Evolutionary conservation across 2,329 filamentous ascomycete genomes (phyloP), one percentile per base, ranked within the genome.

Genomic region (Stagonosporopsis cucurbitacearum): DNA sequence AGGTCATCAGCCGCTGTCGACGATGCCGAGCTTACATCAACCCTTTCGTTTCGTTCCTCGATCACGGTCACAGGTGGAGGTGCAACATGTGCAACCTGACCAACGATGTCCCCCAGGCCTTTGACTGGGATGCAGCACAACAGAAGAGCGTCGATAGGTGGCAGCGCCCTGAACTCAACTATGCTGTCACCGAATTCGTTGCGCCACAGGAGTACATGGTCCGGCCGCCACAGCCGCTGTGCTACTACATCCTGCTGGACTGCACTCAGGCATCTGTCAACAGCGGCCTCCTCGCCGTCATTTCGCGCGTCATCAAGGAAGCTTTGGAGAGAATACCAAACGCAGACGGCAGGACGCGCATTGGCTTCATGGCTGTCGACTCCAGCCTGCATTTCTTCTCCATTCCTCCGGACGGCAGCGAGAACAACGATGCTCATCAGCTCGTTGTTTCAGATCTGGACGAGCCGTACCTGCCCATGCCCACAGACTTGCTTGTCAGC

Each of bases 151-250:
- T 63, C 46, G 94, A 99, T 75, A 84, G 95, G 72, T 96, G 95
- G 90, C 88, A 96, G 75, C 85, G 95, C 67, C 85, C 92, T 35
- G 95, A 99, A 75, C 82, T 99, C 58, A 99, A 99, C 79, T 89
- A 97, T 73, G 86, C 92, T n/a, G 92, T 98, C 32, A 93, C 96
- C 58, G 95, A 99, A 73, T 99, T 97, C 72, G 91, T 99, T 64
- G 95, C 95, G 12, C 95, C 95, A 2, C 95, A 99, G 77, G 95
- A 99, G 78, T 99, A 99, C 79, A 99, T 99, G 95, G 95, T 99
- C 32, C 90, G 95, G 58, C 93, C 95, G 53, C 95, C 95, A 22
- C 95, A 98, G 77, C 94, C 95, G 35, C 82, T 69, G 41, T 69
- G 66, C 60, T 69, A 69, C 56, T 69, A 69, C 57, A 65, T 69